Evolutionary conservation across 257 asterid genomes (phyloP), one percentile per base, ranked within the genome.

Genomic region (Coffea eugenioides): DNA sequence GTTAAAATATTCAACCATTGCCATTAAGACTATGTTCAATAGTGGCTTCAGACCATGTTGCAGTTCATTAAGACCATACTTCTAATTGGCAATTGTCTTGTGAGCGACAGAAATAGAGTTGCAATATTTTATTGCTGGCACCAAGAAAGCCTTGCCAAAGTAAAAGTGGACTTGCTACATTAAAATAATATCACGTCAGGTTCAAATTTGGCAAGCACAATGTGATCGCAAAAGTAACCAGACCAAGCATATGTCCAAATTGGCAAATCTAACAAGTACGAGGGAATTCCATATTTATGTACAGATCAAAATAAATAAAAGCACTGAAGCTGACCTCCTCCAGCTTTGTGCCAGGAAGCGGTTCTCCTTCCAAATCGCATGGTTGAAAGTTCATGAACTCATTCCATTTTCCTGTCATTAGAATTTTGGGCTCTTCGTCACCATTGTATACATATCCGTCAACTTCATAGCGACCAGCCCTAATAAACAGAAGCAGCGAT

Each of bases 331-430:
- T 76, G 69, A 94, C 98, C 98, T 92, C 97, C 85, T 92, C 89
- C 84, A 92, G 84, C 81, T 93, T 89, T 77, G 97, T 81, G 79
- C 90, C 94, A 9, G 94, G 87, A 71, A 94, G 94, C 74, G 98
- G 98, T 80, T 94, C 98, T 61, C 98, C 98, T 79, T 94, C 97
- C 74, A 62, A 75, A 83, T 94, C 98, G 85, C 98, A 94, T 16
- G 92, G 98, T 84, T 94, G 98, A 84, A 85, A 94, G 80, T 92
- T 92, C 88, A 92, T 81, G 76, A 86, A 91, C 82, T 92, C 93
- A 39, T 87, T 94, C 95, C 98, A 94, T 81, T 94, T 94, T 77
- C 97, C 98, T 8, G 98, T 94, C 92, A 92, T 91, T 89, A 94
- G 85, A 69, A 92, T 90, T 85, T 94, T 92, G 57, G 98, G 98